Evolutionary conservation across 352 stramenopile species (phyloP), one percentile per base, ranked within the genome.

Genomic region (Phytophthora hibernalis): DNA sequence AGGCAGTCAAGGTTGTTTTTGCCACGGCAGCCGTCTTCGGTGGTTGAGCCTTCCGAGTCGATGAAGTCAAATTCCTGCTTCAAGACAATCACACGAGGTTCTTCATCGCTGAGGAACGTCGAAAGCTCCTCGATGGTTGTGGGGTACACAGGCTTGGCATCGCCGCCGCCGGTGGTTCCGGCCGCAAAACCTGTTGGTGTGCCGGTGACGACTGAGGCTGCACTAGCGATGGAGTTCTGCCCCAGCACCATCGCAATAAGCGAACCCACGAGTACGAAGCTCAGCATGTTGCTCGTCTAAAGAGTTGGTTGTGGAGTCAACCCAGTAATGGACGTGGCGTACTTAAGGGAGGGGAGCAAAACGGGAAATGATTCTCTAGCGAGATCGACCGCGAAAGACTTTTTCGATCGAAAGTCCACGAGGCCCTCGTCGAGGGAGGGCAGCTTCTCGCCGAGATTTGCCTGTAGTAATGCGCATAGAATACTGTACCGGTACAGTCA

Each of bases 31-130:
- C 71, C 79, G 2, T 55, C 59, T 56, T 85, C 77, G 9, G 74
- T 84, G 21, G 65, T 84, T 10, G 54, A 72, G 6, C 77, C 77
- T 50, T 87, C 80, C 0, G 74, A 69, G 13, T 66, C 70, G 20
- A 68, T 55, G 54, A 85, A 89, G 37, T 81, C 60, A 49, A 85
- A 85, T 8, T 62, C 47, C 50, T 85, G 70, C 40, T 75, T 80
- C 7, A 89, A 63, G 13, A 84, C 55, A 60, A 89, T 83, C 4
- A 89, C 76, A 8, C 72, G 70, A 22, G 75, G 53, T 11, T 72
- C 51, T 12, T 33, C 61, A 52, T 76, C 72, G 5, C 49, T 66
- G 37, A 86, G 63, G 50, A 68, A 80, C 20, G 50, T 49, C 65
- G 71, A 65, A 43, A 88, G 69, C 56, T 88, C 54, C 15, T 61